Percentiles rank a stretch among this genome's conserved stretches.
phyloP scores from a whole-genome alignment of 83 land plant genomes.

The Diphasiastrum complanatum region DNA sequence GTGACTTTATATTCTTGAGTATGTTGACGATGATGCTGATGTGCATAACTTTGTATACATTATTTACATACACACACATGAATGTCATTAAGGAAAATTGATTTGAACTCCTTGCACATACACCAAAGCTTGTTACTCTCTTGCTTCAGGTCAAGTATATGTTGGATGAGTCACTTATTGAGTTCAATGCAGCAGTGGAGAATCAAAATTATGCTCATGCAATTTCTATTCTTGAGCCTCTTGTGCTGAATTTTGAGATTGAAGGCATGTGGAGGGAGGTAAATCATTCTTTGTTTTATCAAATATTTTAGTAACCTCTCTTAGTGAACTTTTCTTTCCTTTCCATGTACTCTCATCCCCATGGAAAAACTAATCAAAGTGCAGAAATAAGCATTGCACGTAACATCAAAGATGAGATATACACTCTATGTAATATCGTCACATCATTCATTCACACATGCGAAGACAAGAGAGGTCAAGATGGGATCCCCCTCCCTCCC shows the following conservation, averaged over 20 bases:
- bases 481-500: too few species aligned
- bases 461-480: too few species aligned
- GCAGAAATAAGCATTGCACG: too few species aligned
- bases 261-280: constrained; percentile 44
- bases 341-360: background rate
- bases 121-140: background rate
- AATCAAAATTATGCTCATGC: constrained; percentile 27
- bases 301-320: background rate
- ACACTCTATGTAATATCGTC: too few species aligned
- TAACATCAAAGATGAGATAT: too few species aligned
- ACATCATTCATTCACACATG: too few species aligned
- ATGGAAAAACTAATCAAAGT: background rate
- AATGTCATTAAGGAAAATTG: background rate
- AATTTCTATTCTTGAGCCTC: constrained; percentile 31
- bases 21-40: too few species aligned
- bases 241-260: constrained; percentile 29
- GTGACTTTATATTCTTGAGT: too few species aligned
- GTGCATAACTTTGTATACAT: too few species aligned
- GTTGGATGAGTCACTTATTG: constrained; percentile 37
- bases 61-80: too few species aligned
- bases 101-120: background rate
- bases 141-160: constrained; percentile 34
- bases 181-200: constrained; percentile 33
- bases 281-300: background rate
- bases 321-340: background rate